Conservation (phyloP, 805 yeast genomes). For the Ogataea ramenticola region DNA sequence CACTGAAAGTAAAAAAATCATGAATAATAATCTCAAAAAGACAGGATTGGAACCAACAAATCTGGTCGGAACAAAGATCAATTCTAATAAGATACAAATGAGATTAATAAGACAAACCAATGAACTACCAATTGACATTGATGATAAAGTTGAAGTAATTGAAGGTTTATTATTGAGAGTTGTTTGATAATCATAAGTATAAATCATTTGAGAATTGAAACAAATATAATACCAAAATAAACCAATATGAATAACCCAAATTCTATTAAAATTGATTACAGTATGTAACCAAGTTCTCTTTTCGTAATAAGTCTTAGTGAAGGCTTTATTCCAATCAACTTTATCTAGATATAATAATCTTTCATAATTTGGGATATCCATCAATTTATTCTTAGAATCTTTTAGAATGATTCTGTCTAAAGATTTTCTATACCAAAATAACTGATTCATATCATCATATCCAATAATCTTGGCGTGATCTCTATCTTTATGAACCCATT, state of each 20-base stretch:
- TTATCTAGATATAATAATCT: conserved; percentile 48
- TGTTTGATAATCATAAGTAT: conserved; percentile 50
- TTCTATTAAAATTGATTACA: conserved; percentile 64
- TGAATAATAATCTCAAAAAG: conserved; percentile 35
- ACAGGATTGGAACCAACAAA: conserved; percentile 70
- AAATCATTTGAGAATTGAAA: conserved; percentile 57
- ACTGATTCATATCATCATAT: conserved; percentile 84
- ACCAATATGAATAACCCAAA: conserved; percentile 71
- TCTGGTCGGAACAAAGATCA: conserved; percentile 57
- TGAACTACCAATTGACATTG: conserved; percentile 62
- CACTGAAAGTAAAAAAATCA: conserved; percentile 34
- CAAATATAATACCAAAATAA: conserved; percentile 74
- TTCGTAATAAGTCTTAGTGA: conserved; percentile 71
- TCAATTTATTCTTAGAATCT: conserved; percentile 36
- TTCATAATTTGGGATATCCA: conserved; percentile 46
- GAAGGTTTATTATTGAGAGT: conserved; percentile 55
- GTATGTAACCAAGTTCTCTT: conserved; percentile 72
- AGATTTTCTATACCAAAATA: conserved; percentile 77
- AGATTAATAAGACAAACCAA: conserved; percentile 52
- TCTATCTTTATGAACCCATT: conserved; percentile 39
- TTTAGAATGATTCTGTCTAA: conserved; percentile 46
- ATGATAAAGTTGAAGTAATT: conserved; percentile 43
- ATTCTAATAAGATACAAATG: conserved; percentile 49
- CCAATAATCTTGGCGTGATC: conserved; percentile 73
- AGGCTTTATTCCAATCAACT: conserved; percentile 60